Evolutionary conservation across 176 grass and related monocot species (phyloP), one percentile per base, ranked within the genome.

Genomic region (Poa annua): DNA sequence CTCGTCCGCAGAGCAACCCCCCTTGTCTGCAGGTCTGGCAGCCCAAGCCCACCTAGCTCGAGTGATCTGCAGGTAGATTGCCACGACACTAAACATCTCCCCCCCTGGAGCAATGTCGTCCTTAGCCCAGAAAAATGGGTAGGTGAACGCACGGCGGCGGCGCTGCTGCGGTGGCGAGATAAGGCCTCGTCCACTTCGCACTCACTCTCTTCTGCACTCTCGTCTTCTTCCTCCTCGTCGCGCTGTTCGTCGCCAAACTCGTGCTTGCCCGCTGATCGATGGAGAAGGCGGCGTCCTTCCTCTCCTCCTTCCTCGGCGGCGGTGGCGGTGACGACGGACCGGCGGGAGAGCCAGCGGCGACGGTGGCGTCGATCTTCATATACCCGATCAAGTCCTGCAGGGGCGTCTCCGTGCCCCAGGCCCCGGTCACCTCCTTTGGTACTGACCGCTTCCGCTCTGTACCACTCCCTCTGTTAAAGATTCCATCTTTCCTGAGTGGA

Each of bases 301-400:
- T 97, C 76, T 89, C 90, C 72, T 88, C 89, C 10, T 53, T 97
- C 67, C 70, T 94, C 29, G 84, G 83, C 29, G 52, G 52, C 52
- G 52, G 15, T 2, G 83, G 87, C 70, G 66, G 67, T 50, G 78
- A 74, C 50, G 76, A 41, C 6, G 83, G 21, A 32, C 62, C 26
- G 11, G 26, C 55, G 20, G 66, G 19, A 41, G 83, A 76, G 71
- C 84, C 67, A 42, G 57, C 86, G 65, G 92, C 84, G 2, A 86
- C 78, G 29, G 86, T 87, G 16, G 71, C 83, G 10, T 91, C 92
- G 44, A 88, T 98, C 84, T 74, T 84, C 34, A 25, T 98, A 8
- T 98, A 98, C 82, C 95, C 95, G 11, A 86, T 97, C 88, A 97
- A 97, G 66, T 92, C 95, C 19, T 97, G 95, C 73, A 83, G 84